Evolutionary conservation across 2,329 filamentous ascomycete genomes (phyloP).

Genomic region (Massarina eburnea): DNA sequence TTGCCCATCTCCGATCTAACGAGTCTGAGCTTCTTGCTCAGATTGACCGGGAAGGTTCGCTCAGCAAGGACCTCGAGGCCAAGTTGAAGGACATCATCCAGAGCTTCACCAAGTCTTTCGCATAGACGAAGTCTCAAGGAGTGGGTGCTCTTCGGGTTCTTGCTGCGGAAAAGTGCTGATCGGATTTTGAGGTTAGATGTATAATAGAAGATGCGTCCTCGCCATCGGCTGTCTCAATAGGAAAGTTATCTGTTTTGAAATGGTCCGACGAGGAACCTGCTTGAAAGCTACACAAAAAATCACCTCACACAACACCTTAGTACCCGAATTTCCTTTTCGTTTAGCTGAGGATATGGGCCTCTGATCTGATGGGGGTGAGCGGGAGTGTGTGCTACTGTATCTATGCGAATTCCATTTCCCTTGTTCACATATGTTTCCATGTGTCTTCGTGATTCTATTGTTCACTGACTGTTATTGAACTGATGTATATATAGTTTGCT

Average conservation of each 20-base stretch:
- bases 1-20: conserved; percentile 87
- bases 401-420: conserved; percentile 28
- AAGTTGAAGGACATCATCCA: conserved; percentile 75
- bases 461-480: too few species aligned
- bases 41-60: conserved; percentile 92
- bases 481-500: too few species aligned
- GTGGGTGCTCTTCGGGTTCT: conserved; percentile 42
- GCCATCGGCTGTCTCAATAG: conserved; percentile 37
- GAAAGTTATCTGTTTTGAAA: conserved; percentile 20
- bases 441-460: not conserved
- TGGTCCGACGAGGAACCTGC: conserved; percentile 17
- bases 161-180: conserved; percentile 43
- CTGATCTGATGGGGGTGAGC: conserved; percentile 17
- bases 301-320: conserved; percentile 13
- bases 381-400: conserved; percentile 20
- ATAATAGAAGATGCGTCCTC: conserved; percentile 38
- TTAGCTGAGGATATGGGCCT: conserved; percentile 30
- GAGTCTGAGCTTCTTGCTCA: conserved; percentile 78
- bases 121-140: conserved; percentile 41
- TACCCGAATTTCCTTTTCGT: conserved; percentile 26
- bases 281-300: conserved; percentile 11
- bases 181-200: conserved; percentile 36
- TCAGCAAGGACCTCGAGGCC: conserved; percentile 91
- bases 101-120: conserved; percentile 94
- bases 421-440: conserved; percentile 10